Conservation (phyloP, 1,139 yeast genomes). For the Geotrichum phurueaensis region DNA sequence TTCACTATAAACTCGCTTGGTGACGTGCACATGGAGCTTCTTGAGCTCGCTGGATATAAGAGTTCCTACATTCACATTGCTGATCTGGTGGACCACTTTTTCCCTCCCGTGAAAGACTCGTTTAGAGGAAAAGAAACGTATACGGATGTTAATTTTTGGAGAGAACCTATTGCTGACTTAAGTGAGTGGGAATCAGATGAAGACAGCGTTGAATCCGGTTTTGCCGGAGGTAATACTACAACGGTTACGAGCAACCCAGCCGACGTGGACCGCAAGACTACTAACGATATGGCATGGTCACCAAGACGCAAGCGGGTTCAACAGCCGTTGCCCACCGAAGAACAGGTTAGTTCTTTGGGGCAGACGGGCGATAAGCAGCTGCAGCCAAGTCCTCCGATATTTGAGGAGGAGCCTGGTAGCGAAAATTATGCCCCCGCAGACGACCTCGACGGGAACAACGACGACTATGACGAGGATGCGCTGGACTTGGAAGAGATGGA, state of each 20-base stretch:
- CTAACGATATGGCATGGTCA: conserved; percentile 11
- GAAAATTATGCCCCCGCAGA: background rate
- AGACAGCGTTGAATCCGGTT: conserved; percentile 22
- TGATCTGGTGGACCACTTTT: conserved; percentile 93
- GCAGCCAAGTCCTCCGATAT: conserved; percentile 11
- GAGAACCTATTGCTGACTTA: conserved; percentile 67
- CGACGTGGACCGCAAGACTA: conserved; percentile 12
- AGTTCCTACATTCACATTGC: conserved; percentile 85
- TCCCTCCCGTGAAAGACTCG: conserved; percentile 57
- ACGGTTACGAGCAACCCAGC: conserved; percentile 11
- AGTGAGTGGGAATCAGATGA: conserved; percentile 46
- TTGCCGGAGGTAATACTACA: conserved; percentile 12
- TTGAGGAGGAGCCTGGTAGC: conserved; percentile 9
- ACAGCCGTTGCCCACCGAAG: background rate
- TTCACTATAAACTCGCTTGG: conserved; percentile 96
- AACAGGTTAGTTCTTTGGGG: background rate
- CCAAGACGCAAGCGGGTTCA: conserved; percentile 4
- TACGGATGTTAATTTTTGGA: conserved; percentile 89
- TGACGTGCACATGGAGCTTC: conserved; percentile 93
- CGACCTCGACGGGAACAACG: background rate
- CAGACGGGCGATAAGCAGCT: conserved; percentile 3
- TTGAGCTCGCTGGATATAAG: conserved; percentile 88
- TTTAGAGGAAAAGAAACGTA: conserved; percentile 45
- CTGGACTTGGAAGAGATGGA: background rate
- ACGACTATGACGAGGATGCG: conserved; percentile 1